Conservation (phyloP, 2,329 filamentous ascomycete genomes). For the Lachnellula cervina region DNA sequence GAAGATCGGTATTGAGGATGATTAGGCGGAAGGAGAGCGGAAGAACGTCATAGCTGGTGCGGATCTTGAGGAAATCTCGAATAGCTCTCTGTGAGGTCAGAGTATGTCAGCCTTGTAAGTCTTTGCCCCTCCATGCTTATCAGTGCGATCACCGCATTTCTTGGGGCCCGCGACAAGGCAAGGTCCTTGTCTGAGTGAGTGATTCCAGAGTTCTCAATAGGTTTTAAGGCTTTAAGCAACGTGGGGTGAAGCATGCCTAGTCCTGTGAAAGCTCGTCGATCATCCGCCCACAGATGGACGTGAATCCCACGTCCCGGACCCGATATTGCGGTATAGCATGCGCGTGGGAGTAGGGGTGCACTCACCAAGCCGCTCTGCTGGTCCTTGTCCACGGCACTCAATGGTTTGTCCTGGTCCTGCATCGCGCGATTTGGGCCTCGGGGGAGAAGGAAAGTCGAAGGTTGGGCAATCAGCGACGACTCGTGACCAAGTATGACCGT, state of each 20-base stretch:
- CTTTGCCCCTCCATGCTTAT: neutral
- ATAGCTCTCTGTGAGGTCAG: conserved; percentile 65
- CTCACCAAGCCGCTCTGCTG: conserved; percentile 75
- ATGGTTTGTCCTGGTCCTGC: conserved; percentile 34
- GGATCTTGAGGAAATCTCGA: conserved; percentile 90
- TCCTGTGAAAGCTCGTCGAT: neutral
- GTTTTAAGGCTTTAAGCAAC: too few relatives aligned
- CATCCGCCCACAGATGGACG: neutral
- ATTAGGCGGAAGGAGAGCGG: conserved; percentile 95
- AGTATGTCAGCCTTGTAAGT: conserved; percentile 26
- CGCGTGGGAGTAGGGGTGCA: conserved; percentile 17
- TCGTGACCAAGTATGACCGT: conserved; percentile 29
- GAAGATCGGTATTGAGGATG: conserved; percentile 86
- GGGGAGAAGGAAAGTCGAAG: conserved; percentile 33
- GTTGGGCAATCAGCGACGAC: conserved; percentile 30
- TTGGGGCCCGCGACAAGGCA: neutral
- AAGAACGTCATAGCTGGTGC: conserved; percentile 96
- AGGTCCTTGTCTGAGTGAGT: neutral
- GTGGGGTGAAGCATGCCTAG: neutral
- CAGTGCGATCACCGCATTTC: neutral
- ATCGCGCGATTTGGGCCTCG: conserved; percentile 29
- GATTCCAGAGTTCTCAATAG: neutral
- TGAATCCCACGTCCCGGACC: neutral
- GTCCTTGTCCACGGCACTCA: conserved; percentile 66
- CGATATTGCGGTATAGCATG: neutral